phyloP scores from a whole-genome alignment of 371 early-diverging fungal genomes.

The Mortierella sp. region DNA sequence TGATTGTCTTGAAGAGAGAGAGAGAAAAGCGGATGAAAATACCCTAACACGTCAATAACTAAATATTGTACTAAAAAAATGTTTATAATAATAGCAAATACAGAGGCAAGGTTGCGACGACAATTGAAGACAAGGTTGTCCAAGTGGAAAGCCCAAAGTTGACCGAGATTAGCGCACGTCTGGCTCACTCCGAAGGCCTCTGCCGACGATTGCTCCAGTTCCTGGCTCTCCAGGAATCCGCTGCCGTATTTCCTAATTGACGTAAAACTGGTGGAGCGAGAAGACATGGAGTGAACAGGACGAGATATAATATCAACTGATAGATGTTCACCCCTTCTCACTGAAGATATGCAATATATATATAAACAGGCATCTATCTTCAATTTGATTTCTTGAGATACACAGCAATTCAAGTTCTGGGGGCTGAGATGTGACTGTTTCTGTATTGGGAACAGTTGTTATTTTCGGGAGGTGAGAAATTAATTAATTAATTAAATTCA shows the following conservation, averaged over 20 bases:
- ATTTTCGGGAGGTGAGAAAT: too few species aligned
- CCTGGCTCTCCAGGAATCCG: conserved; percentile 43
- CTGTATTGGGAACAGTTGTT: too few species aligned
- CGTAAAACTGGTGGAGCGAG: background rate
- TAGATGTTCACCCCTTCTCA: too few species aligned
- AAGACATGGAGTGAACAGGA: too few species aligned
- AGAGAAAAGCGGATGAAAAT: background rate
- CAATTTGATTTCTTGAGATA: too few species aligned
- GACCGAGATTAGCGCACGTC: conserved; percentile 30
- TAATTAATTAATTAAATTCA: too few species aligned
- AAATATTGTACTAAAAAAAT: background rate
- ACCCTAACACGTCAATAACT: background rate
- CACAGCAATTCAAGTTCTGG: too few species aligned
- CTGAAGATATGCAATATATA: too few species aligned
- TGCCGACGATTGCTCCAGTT: conserved; percentile 39
- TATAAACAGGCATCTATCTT: too few species aligned
- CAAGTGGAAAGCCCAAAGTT: conserved; percentile 47
- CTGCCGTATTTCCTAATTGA: conserved; percentile 10
- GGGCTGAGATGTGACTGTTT: too few species aligned
- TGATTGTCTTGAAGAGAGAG: background rate
- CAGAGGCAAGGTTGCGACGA: conserved; percentile 51
- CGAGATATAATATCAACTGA: background rate
- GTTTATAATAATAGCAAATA: conserved; percentile 33
- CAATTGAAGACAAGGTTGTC: conserved; percentile 50
- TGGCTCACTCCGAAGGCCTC: conserved; percentile 33